These are phyloP conservation scores for Madurella mycetomatis DNA, from an alignment of 2,329 filamentous ascomycete species.

Conservation along the genomic window DNA sequence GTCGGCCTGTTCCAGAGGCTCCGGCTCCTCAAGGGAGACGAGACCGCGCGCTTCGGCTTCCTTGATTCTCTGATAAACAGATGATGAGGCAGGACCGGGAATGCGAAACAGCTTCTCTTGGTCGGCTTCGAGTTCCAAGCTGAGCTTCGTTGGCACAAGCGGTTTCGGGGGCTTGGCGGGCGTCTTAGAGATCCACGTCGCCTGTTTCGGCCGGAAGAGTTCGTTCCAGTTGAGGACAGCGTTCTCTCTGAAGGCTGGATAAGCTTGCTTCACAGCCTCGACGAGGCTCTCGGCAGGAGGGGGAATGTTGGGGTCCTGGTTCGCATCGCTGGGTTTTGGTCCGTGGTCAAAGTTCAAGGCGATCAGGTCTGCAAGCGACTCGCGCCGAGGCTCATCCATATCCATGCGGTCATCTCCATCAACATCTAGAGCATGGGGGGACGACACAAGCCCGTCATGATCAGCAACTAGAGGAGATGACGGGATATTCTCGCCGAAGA, in stretches of 20 bases:
- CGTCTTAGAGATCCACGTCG: slow-evolving; percentile 72
- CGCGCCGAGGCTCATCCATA: slow-evolving; percentile 32
- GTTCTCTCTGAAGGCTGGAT: slow-evolving; percentile 74
- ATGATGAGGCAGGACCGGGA: slow-evolving; percentile 52
- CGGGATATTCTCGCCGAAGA: slow-evolving; percentile 54
- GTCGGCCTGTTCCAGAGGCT: slow-evolving; percentile 39
- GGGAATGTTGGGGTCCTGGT: slow-evolving; percentile 61
- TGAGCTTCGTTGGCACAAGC: slow-evolving; percentile 81
- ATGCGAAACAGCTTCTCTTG: slow-evolving; percentile 82
- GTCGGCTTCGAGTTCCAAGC: slow-evolving; percentile 78
- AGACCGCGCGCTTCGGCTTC: slow-evolving; percentile 47
- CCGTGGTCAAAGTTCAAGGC: slow-evolving; percentile 43
- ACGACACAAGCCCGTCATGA: slow-evolving; percentile 32
- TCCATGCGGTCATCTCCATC: slow-evolving; percentile 28
- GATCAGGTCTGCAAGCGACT: slow-evolving; percentile 36
- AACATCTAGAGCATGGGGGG: slow-evolving; percentile 23
- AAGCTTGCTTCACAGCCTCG: slow-evolving; percentile 73
- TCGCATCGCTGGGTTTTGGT: slow-evolving; percentile 41
- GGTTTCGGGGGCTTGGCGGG: slow-evolving; percentile 76
- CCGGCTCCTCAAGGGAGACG: slow-evolving; percentile 40
- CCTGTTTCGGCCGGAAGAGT: slow-evolving; percentile 75
- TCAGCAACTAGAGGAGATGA: slow-evolving; percentile 45
- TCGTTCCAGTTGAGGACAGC: slow-evolving; percentile 75
- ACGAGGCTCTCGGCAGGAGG: slow-evolving; percentile 67
- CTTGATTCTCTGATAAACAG: slow-evolving; percentile 54